Base-by-base conservation (phyloP, 768 basidiomycete genomes). In the Guyanaporus albipodus region DNA sequence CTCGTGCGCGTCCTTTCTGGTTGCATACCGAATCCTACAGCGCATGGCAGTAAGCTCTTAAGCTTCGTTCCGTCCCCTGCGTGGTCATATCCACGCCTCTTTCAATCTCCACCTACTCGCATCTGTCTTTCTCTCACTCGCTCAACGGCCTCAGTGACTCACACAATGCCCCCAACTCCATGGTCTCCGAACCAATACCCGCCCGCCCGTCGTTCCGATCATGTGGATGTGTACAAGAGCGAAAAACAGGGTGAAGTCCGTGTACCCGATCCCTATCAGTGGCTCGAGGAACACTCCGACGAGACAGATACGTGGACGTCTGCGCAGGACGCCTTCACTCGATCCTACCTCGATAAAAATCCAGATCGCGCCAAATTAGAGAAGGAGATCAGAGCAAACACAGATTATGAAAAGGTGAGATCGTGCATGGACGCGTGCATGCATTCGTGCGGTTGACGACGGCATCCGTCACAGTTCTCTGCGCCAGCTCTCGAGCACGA, bases 221-320 rank as follows among this genome's bases (percentile, higher is more conserved):
- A 83, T 58, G 67, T 81, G 38, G 84, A 88, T 62, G 62, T 74
- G 27, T 91, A 87, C 70, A 75, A 82, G 61, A 85, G 81, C 64
- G 76, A 79, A 55, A 63, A 67, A 36, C 65, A 72, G n/a, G 86
- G 83, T 19, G 59, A 79, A 43, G 82, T 89, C 32, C 68, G 67
- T 31, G 80, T 91, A 0, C 64, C 71, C 4, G 83, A 89, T 63
- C 86, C 87, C 6, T 88, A 87, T 67, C 67, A 76, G 35, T 90
- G 87, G 86, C 71, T 91, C 18, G 85, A 89, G 50, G 68, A 77
- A 23, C 63, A 81, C 53, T 72, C 75, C 22, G 66, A 75, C 15
- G 85, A 90, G 62, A 85, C 82, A 0, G 74, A 83, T 39, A 59
- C 69, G 31, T 87, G 85, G 85, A 80, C 73, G 2, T 70, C 75